Evolutionary conservation across 768 basidiomycete species (phyloP), one percentile per base, ranked within the genome.

Genomic region (Suillus variegatus): DNA sequence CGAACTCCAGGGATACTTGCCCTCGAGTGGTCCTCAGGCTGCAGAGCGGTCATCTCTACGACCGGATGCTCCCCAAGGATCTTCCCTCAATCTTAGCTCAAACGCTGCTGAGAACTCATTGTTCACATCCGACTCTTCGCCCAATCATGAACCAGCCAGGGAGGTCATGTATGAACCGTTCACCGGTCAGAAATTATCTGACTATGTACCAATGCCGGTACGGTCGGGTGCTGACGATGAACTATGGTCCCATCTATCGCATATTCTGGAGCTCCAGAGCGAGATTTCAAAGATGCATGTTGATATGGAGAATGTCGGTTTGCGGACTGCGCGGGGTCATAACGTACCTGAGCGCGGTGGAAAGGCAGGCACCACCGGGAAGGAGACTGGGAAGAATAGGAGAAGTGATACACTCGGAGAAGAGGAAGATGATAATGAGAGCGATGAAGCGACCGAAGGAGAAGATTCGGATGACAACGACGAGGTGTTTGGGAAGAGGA

Each of bases 221-320:
- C 67, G 70, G 10, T 49, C 60, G 3, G 63, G 58, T 5, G 49
- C 52, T 47, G 82, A 83, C 67, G 85, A 84, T 60, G 85, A 83
- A 62, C 73, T 90, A 58, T 93, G 92, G 92, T 71, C 82, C 0
- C 87, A 89, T 66, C 82, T 93, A 18, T 85, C 86, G 22, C 82
- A 82, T 52, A 88, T 93, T n/a, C 74, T 91, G 67, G 88, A 88
- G 44, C 75, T 93, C 38, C 91, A 93, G 73, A 86, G 84, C 63
- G 86, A 91, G 67, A 86, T 93, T 41, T 87, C 91, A 6, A 80
- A 78, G 67, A 86, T 91, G 84, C 92, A 93, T 72, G 76, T 88
- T 12, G 86, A 88, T 32, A 90, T 93, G 89, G 92, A 93, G 73
- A 84, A 84, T 47, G 82, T 89, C 55, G 70, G 41, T 60, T 69